phyloP scores from a whole-genome alignment of 257 asterid genomes.

The Oldenlandia corymbosa region DNA sequence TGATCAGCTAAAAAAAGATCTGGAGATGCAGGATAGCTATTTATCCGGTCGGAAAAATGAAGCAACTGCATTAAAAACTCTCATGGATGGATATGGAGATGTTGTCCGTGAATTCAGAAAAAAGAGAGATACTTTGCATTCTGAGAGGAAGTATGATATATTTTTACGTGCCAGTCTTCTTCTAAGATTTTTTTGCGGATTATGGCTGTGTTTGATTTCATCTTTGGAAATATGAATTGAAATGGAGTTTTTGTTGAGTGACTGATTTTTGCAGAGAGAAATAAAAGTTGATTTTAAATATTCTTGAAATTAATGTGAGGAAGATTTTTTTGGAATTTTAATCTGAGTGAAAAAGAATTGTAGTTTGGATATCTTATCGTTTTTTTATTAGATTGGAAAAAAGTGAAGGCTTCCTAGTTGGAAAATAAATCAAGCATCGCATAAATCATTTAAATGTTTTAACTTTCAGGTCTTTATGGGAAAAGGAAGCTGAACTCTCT shows the following conservation, averaged over 20 bases:
- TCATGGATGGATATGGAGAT: constrained; percentile 71
- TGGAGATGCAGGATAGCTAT: constrained; percentile 59
- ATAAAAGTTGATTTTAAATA: too few relatives aligned
- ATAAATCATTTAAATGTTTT: constrained; percentile 20
- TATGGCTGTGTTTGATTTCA: too few relatives aligned
- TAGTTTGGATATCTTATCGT: too few relatives aligned
- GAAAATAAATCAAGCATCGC: too few relatives aligned
- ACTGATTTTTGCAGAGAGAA: too few relatives aligned
- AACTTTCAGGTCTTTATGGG: constrained; percentile 80
- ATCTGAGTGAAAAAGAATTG: too few relatives aligned
- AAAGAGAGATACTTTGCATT: constrained; percentile 74
- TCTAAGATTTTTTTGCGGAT: constrained; percentile 7
- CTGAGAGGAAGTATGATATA: constrained; percentile 74
- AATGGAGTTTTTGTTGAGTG: too few relatives aligned
- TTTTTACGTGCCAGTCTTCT: constrained; percentile 17
- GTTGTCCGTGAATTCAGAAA: constrained; percentile 56
- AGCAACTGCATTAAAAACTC: constrained; percentile 50
- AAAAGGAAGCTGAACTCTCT: constrained; percentile 59
- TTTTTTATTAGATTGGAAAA: too few relatives aligned
- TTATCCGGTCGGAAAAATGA: constrained; percentile 62
- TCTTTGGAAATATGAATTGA: too few relatives aligned
- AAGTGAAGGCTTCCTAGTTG: too few relatives aligned
- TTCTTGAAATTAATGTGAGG: too few relatives aligned
- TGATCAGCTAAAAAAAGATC: constrained; percentile 64
- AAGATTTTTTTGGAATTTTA: too few relatives aligned